Base-by-base conservation (phyloP, 2,329 filamentous ascomycete genomes). In the Leptographium lundbergii region DNA sequence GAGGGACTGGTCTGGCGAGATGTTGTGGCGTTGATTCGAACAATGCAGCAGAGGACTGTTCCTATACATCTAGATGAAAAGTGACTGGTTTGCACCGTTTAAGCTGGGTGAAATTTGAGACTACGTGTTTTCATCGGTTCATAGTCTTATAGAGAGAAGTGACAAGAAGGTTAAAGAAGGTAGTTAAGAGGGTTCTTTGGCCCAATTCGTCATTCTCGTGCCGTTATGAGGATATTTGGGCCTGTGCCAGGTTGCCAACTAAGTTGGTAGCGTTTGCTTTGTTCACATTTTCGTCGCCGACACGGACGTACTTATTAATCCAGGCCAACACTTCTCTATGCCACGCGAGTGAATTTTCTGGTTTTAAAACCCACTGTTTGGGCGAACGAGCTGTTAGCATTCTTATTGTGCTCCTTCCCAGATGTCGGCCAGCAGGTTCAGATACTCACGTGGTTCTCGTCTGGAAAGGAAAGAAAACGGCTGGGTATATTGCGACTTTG, bases 261-360 rank as follows among this genome's bases (percentile, higher is more conserved):
- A 63, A 17, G 19, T 50, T 19, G 9, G 25, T 36, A 29, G n/a
- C 7, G 42, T 45, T n/a, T 2, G 42, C 42, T 9, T 5, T 24
- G 7, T 39, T 22, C 13, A 29, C n/a, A 4, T 29, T 39, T 1
- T 25, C 52, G 11, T 59, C 56, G 6, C 65, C 64, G 3, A 82
- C 67, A 0, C 78, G 78, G 27, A 77, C 77, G 64, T 81, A 83
- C 67, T 83, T 80, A 66, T 85, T 86, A 63, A 86, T 85, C 84
- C 88, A 96, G 59, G 82, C 82, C 34, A 96, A 69, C 19, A 97
- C 91, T 60, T 90, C 88, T 59, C 81, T 81, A 67, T 97, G 91
- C 94, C 94, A 97, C 24, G 95, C 79, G 22, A 96, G 74, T 4
- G 85, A 88, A 70, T 97, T 97, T 72, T 96, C 92, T 0, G 87